Base-by-base conservation (phyloP, 2,329 filamentous ascomycete species). In the Neonectria punicea region DNA sequence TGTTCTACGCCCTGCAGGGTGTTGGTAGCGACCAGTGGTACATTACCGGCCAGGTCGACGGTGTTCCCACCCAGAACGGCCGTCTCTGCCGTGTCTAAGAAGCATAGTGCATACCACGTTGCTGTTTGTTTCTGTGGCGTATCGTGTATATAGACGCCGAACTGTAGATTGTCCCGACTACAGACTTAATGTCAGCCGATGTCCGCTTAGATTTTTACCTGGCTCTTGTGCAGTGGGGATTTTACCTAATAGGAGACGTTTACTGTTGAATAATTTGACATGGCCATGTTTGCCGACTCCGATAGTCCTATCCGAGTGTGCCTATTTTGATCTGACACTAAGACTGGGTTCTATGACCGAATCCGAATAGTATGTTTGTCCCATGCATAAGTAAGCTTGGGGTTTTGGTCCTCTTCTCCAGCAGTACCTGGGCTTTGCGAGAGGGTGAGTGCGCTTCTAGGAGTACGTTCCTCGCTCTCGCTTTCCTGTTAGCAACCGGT, bases 21-120 rank as follows among this genome's bases (percentile, higher is more conserved):
- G 68, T 73, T 32, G 70, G 70, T 0, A 72, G 69, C 10, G 71
- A 73, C 2, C 50, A 63, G 1, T 72, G 71, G 71, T 71, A 70
- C 47, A 46, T 73, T 1, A 71, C 68, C 0, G 57, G 44, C 3
- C 71, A 73, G 46, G 28, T 72, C 3, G 51, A 63, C 14, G 66
- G 71, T 10, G 39, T 73, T 20, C 69, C 71, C 4, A 73, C 71
- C 2, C 71, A 73, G 46, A 73, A 73, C 18, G 71, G 71, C 5
- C 66, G 62, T 1, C 62, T 73, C 14, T 73, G 68, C 10, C 66
- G 61, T 7, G 53, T 66, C 5, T 68, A 28, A 61, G 16, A 28
- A 16, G 4, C n/a, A 28, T 20, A 7, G 7, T 41, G 18, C 44
- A 43, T 25, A 28, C 4, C 49, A 7, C 49, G 49, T 50, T n/a